Conservation (phyloP, 257 asterid genomes). For the Fraxinus americana region DNA sequence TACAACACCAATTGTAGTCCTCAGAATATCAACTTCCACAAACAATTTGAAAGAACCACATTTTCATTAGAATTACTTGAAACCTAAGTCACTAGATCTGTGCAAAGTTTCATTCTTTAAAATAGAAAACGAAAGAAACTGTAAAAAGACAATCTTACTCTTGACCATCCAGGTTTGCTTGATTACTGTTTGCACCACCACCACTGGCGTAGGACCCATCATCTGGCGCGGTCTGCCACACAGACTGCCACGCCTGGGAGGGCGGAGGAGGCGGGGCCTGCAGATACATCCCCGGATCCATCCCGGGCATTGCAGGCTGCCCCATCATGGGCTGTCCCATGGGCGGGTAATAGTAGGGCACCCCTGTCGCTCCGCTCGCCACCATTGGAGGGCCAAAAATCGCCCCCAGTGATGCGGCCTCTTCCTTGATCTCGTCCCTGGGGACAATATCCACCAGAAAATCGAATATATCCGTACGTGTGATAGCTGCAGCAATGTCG, state of each 20-base stretch:
- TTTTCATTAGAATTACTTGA: neutral
- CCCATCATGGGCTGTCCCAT: slow-evolving; percentile 9
- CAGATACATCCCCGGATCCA: slow-evolving; percentile 1
- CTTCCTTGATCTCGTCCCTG: slow-evolving; percentile 43
- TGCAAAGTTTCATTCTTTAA: neutral
- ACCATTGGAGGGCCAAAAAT: slow-evolving; percentile 2
- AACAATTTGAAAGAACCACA: neutral
- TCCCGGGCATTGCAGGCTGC: neutral
- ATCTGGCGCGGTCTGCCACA: slow-evolving; percentile 1
- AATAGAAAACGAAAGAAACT: neutral
- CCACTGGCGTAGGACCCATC: slow-evolving; percentile 4
- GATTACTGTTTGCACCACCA: neutral
- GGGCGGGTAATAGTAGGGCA: slow-evolving; percentile 8
- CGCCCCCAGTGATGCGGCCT: slow-evolving; percentile 14
- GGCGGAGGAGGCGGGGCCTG: slow-evolving; percentile 10
- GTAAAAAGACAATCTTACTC: neutral
- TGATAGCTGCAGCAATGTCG: slow-evolving; percentile 48
- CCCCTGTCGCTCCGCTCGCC: neutral
- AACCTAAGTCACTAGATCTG: neutral
- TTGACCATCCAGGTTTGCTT: slow-evolving; percentile 5
- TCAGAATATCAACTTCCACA: neutral
- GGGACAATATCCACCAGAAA: slow-evolving; percentile 45
- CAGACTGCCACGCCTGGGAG: slow-evolving; percentile 9
- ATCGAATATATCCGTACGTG: slow-evolving; percentile 44
- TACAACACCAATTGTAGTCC: neutral